Conservation (phyloP, 2,329 filamentous ascomycete species). For the Ploettnerulaceae sp. region DNA sequence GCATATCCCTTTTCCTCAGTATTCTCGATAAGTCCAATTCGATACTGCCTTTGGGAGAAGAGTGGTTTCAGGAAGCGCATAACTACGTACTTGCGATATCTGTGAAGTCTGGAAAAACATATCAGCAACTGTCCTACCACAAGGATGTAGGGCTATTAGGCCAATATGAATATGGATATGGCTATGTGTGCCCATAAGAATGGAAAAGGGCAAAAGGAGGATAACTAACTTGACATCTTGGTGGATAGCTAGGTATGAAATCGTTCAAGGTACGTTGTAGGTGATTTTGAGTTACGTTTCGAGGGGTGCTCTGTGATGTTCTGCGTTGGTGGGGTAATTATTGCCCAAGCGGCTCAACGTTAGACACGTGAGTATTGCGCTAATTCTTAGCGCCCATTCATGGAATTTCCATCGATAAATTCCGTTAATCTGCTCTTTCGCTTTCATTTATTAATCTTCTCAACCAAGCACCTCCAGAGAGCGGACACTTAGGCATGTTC, state of each 20-base stretch:
- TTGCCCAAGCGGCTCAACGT: background rate
- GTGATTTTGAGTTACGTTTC: slow-evolving; percentile 3
- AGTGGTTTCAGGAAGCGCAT: background rate
- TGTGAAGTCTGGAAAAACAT: slow-evolving; percentile 34
- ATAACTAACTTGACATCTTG: slow-evolving; percentile 33
- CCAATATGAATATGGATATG: no score
- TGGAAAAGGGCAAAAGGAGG: background rate
- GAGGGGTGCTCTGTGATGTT: slow-evolving; percentile 6
- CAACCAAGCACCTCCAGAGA: background rate
- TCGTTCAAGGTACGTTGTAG: no score
- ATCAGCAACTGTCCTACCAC: slow-evolving; percentile 21
- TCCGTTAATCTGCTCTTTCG: no score
- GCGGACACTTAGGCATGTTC: background rate
- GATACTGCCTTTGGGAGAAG: background rate
- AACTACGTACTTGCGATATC: slow-evolving; percentile 39
- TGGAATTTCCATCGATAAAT: background rate
- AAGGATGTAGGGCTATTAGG: background rate
- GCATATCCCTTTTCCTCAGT: background rate
- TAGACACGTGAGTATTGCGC: background rate
- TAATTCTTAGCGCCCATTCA: background rate
- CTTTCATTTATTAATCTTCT: no score
- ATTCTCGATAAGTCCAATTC: no score
- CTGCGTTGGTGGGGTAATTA: slow-evolving; percentile 7
- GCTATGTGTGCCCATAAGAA: no score
- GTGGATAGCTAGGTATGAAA: background rate